These are phyloP conservation scores for Nakazawaea ambrosiae DNA, from an alignment of 805 yeast genomes.

Conservation along the genomic window DNA sequence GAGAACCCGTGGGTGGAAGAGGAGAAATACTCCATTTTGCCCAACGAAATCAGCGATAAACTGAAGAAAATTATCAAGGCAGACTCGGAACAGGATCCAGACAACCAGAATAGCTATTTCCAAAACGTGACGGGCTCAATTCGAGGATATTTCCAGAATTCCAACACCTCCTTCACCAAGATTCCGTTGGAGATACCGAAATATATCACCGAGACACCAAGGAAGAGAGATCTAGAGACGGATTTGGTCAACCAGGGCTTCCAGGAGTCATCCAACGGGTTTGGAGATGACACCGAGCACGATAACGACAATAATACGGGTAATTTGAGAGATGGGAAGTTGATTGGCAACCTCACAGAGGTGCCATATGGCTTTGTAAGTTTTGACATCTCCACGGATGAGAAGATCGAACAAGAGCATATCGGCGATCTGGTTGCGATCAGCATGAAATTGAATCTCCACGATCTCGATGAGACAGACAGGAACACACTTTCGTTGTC, in stretches of 20 bases:
- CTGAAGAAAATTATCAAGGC: slow-evolving; percentile 49
- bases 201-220: slow-evolving; percentile 16
- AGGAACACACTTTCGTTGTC: slow-evolving; percentile 42
- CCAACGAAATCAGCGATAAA: slow-evolving; percentile 42
- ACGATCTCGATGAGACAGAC: slow-evolving; percentile 40
- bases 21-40: slow-evolving; percentile 51
- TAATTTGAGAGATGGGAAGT: background rate
- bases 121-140: slow-evolving; percentile 43
- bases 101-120: slow-evolving; percentile 18
- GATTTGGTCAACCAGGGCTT: slow-evolving; percentile 1
- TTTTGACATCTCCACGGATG: slow-evolving; percentile 6
- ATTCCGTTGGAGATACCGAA: slow-evolving; percentile 24
- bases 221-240: background rate
- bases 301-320: background rate
- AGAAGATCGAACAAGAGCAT: slow-evolving; percentile 13
- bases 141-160: slow-evolving; percentile 32
- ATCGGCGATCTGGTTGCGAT: slow-evolving; percentile 26
- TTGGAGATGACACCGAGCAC: slow-evolving; percentile 4
- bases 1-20: slow-evolving; percentile 36
- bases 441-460: slow-evolving; percentile 15
- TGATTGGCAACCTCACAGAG: slow-evolving; percentile 18
- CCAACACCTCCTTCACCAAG: slow-evolving; percentile 13
- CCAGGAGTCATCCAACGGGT: slow-evolving; percentile 8
- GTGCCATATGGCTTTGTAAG: slow-evolving; percentile 16
- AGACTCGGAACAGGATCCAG: background rate